A percentile compares a stretch with the other conserved stretches of the same genome.
These are phyloP conservation scores for Coemansia sp. DNA, from an alignment of 192 early-diverging fungal genomes.

Conservation along the genomic window DNA sequence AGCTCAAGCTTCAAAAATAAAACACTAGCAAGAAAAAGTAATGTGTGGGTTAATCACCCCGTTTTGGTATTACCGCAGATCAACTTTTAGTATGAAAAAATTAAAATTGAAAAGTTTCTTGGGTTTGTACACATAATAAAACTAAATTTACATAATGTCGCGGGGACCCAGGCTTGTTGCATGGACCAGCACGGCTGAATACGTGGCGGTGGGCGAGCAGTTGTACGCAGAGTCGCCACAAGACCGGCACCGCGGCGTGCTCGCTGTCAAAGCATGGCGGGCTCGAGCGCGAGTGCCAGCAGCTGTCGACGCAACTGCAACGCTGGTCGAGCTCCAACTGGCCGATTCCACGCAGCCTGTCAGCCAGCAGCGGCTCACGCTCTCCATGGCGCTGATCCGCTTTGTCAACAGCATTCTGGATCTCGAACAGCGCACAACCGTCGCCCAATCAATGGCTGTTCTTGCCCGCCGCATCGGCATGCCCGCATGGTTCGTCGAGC, in stretches of 20 bases:
- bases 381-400: slow-evolving; percentile 51
- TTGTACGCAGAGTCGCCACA: slow-evolving; percentile 30
- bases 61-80: no score
- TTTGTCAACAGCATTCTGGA: slow-evolving; percentile 67
- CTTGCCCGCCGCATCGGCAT: slow-evolving; percentile 58
- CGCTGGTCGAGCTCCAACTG: slow-evolving; percentile 36
- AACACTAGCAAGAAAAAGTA: background rate
- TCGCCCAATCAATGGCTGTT: slow-evolving; percentile 55
- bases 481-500: slow-evolving; percentile 68
- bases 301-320: slow-evolving; percentile 50
- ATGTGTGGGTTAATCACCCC: no score
- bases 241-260: slow-evolving; percentile 23
- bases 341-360: slow-evolving; percentile 24
- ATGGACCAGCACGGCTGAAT: slow-evolving; percentile 55
- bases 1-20: background rate
- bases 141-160: slow-evolving; percentile 15
- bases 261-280: slow-evolving; percentile 52
- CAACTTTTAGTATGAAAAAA: no score
- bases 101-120: no score
- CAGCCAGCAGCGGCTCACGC: slow-evolving; percentile 39
- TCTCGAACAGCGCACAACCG: slow-evolving; percentile 56
- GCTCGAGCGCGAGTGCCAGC: slow-evolving; percentile 37
- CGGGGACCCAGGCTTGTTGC: slow-evolving; percentile 43
- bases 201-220: slow-evolving; percentile 23
- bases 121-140: no score